A percentile compares a stretch with the other conserved stretches of the same genome.
Evolutionary conservation across 2,329 filamentous ascomycete species (phyloP).

Genomic region (Pezicula neosporulosa): DNA sequence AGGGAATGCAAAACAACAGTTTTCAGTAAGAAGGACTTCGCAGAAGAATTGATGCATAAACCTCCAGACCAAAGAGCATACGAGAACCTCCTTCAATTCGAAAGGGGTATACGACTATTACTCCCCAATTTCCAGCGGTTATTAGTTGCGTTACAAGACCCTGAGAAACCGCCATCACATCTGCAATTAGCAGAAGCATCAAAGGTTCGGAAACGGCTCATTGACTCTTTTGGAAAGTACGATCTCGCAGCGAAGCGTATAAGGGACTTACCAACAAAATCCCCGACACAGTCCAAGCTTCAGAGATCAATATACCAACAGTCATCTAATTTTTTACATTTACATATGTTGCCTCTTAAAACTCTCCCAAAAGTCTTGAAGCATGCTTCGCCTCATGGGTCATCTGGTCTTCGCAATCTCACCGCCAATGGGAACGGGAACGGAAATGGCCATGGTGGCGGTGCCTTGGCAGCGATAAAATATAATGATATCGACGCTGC

Average conservation of each 20-base stretch:
- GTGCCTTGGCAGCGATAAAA: constrained; percentile 55
- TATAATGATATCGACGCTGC: constrained; percentile 48
- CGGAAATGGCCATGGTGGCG: constrained; percentile 7
- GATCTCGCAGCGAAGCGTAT: constrained; percentile 66
- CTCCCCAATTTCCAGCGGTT: constrained; percentile 69
- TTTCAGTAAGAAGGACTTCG: constrained; percentile 67
- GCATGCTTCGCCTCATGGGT: constrained; percentile 52
- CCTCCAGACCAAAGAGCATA: constrained; percentile 63
- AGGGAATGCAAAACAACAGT: constrained; percentile 76
- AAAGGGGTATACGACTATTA: constrained; percentile 65
- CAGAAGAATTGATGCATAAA: constrained; percentile 50
- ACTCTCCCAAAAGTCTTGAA: constrained; percentile 56
- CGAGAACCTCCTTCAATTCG: constrained; percentile 66
- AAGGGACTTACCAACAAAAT: constrained; percentile 62
- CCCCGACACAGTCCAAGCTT: constrained; percentile 57
- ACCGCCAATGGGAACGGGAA: constrained; percentile 8
- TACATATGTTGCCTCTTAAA: constrained; percentile 73
- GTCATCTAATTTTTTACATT: constrained; percentile 64
- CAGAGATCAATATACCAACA: constrained; percentile 69
- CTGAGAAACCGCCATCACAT: constrained; percentile 43
- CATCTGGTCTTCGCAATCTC: constrained; percentile 37
- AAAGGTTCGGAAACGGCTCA: constrained; percentile 67
- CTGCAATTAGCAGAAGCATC: constrained; percentile 64
- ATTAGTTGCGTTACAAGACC: constrained; percentile 60
- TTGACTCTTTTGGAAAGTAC: constrained; percentile 70